Evolutionary conservation across 108 stramenopile genomes (phyloP).

Genomic region (Nitzschia sp.): DNA sequence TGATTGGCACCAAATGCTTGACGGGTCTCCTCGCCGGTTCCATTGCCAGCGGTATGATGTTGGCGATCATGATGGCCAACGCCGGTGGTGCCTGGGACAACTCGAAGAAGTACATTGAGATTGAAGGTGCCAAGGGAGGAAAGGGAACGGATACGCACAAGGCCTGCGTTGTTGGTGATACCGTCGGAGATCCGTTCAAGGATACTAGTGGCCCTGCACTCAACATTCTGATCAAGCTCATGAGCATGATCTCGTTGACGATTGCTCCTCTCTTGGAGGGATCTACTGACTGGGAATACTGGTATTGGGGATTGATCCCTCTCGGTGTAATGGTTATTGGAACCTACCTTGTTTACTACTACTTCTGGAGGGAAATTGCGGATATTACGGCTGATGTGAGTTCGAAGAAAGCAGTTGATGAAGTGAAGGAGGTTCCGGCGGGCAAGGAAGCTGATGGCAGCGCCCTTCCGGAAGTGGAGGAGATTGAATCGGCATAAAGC

Average conservation of each 20-base stretch:
- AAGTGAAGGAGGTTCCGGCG: not conserved
- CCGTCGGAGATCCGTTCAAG: slow-evolving; percentile 94
- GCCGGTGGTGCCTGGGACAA: slow-evolving; percentile 99
- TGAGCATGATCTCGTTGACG: slow-evolving; percentile 85
- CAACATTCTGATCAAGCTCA: slow-evolving; percentile 94
- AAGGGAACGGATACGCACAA: slow-evolving; percentile 93
- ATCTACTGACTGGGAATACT: slow-evolving; percentile 61
- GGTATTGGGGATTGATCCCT: slow-evolving; percentile 77
- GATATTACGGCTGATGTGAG: slow-evolving; percentile 19
- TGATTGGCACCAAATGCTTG: slow-evolving; percentile 75
- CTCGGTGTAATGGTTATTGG: slow-evolving; percentile 64
- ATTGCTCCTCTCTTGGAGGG: slow-evolving; percentile 72
- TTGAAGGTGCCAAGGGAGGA: slow-evolving; percentile 70
- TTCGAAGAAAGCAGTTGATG: not conserved
- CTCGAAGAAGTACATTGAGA: slow-evolving; percentile 95
- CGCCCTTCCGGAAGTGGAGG: not conserved
- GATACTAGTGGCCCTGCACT: slow-evolving; percentile 89
- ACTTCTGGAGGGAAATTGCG: slow-evolving; percentile 43
- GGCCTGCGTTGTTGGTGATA: slow-evolving; percentile 93
- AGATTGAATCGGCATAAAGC: not conserved
- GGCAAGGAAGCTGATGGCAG: not conserved
- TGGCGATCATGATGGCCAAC: slow-evolving; percentile 94
- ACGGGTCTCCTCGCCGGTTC: slow-evolving; percentile 78
- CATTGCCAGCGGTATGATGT: slow-evolving; percentile 89
- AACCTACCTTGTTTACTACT: slow-evolving; percentile 50